Conservation (phyloP, 768 basidiomycete species). For the Sarcodon aspratus region DNA sequence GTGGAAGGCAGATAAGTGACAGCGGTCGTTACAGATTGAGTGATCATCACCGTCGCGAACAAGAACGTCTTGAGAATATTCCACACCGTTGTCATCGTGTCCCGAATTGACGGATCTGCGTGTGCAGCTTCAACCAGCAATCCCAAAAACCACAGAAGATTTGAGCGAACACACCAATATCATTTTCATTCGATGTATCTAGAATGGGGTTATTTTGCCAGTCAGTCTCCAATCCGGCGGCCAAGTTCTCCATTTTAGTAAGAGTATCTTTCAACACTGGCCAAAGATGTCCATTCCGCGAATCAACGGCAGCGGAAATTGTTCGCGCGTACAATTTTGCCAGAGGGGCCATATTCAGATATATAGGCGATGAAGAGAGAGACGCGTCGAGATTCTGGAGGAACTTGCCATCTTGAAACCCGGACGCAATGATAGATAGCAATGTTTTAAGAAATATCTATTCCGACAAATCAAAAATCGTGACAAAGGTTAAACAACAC, state of each 20-base stretch:
- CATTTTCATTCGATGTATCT: conserved; percentile 13
- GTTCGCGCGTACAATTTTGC: conserved; percentile 11
- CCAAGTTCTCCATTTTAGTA: conserved; percentile 9
- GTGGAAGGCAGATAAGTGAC: conserved; percentile 34
- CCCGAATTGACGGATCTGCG: conserved; percentile 32
- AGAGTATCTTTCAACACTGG: conserved; percentile 10
- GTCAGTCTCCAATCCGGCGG: conserved; percentile 11
- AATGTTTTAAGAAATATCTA: conserved; percentile 18
- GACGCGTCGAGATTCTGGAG: conserved; percentile 3
- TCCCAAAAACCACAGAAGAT: neutral
- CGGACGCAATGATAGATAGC: conserved; percentile 34
- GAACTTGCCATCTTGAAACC: conserved; percentile 37
- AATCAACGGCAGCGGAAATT: conserved; percentile 14
- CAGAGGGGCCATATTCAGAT: conserved; percentile 14
- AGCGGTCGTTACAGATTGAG: conserved; percentile 47
- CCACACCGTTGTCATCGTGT: conserved; percentile 47
- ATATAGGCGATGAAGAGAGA: conserved; percentile 19
- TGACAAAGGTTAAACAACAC: conserved; percentile 13
- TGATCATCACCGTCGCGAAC: conserved; percentile 63
- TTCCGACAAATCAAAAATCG: neutral
- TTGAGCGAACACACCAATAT: conserved; percentile 16
- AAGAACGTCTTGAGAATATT: conserved; percentile 59
- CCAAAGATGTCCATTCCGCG: conserved; percentile 14
- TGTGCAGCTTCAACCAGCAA: conserved; percentile 1
- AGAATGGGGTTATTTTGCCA: conserved; percentile 19